phyloP scores from a whole-genome alignment of 805 yeast species.

The Metschnikowia orientalis region DNA sequence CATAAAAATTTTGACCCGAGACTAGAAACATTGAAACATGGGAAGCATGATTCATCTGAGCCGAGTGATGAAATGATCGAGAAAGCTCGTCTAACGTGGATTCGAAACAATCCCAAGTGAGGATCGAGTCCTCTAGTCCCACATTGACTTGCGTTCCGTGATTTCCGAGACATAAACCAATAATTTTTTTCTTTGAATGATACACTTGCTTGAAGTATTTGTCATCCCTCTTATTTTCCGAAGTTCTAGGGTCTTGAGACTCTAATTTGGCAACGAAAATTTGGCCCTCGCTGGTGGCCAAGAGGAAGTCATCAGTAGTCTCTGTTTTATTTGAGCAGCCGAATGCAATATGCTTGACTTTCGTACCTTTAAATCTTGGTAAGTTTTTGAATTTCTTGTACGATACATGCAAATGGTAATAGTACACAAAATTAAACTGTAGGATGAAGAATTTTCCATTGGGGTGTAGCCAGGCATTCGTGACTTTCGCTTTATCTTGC shows the following conservation, averaged over 20 bases:
- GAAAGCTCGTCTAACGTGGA: conserved; percentile 25
- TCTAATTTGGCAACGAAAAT: conserved; percentile 27
- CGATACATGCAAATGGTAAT: conserved; percentile 43
- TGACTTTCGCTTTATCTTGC: conserved; percentile 15
- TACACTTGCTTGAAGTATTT: conserved; percentile 28
- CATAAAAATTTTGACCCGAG: too few species aligned
- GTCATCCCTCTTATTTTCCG: conserved; percentile 34
- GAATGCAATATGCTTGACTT: conserved; percentile 27
- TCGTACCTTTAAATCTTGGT: conserved; percentile 43
- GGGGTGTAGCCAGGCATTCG: conserved; percentile 36
- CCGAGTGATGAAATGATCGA: conserved; percentile 22
- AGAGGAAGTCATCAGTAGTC: conserved; percentile 29
- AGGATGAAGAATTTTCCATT: conserved; percentile 32
- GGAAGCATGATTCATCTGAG: not conserved
- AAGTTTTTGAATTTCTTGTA: conserved; percentile 40
- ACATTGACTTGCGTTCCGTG: conserved; percentile 23
- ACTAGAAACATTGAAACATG: too few species aligned
- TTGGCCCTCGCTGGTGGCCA: conserved; percentile 28
- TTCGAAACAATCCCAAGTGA: conserved; percentile 35
- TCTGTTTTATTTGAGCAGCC: conserved; percentile 4
- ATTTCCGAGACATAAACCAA: conserved; percentile 20
- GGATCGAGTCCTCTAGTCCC: conserved; percentile 16
- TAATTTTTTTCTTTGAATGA: conserved; percentile 14
- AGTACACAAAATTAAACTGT: conserved; percentile 22
- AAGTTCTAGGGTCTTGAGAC: conserved; percentile 24